A percentile compares a stretch with the other conserved stretches of the same genome.
Evolutionary conservation across 192 early-diverging fungal species (phyloP).

Genomic region (Coemansia asiatica): DNA sequence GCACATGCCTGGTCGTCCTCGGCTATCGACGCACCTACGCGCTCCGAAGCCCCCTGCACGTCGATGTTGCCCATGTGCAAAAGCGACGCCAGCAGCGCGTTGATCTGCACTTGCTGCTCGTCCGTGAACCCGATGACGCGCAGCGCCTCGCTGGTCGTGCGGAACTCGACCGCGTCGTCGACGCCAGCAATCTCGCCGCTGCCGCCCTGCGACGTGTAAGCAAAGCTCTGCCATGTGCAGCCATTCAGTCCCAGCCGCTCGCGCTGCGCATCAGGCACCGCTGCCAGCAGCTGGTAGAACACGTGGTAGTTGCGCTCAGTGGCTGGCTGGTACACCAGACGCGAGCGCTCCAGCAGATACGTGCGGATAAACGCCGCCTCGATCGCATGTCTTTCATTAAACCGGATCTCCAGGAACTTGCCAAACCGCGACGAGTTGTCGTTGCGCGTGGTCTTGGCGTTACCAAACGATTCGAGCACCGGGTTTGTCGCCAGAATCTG

Average conservation of each 20-base stretch:
- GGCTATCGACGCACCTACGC: constrained; percentile 66
- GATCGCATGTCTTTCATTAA: constrained; percentile 80
- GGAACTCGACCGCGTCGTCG: constrained; percentile 92
- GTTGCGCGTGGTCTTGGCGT: constrained; percentile 98
- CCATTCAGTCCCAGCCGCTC: constrained; percentile 21
- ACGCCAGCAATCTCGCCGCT: constrained; percentile 78
- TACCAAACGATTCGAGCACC: constrained; percentile 99
- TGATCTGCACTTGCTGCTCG: constrained; percentile 84
- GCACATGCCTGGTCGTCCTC: constrained; percentile 76
- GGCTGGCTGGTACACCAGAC: constrained; percentile 91
- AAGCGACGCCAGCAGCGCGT: constrained; percentile 86
- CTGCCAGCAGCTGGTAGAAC: constrained; percentile 98
- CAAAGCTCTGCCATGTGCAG: constrained; percentile 67
- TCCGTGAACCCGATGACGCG: constrained; percentile 82
- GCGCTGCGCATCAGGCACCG: constrained; percentile 66
- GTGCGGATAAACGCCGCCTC: constrained; percentile 93
- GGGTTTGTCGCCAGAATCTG: constrained; percentile 94
- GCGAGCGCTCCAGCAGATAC: constrained; percentile 93
- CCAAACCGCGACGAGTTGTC: constrained; percentile 98
- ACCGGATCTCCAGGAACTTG: constrained; percentile 97
- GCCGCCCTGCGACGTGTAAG: constrained; percentile 88
- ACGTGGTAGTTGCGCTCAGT: constrained; percentile 98
- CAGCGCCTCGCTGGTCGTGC: constrained; percentile 80
- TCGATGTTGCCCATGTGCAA: constrained; percentile 96
- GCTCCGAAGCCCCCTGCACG: constrained; percentile 64